Evolutionary conservation across 2,329 filamentous ascomycete genomes (phyloP).

Genomic region (Epichloe sibirici): DNA sequence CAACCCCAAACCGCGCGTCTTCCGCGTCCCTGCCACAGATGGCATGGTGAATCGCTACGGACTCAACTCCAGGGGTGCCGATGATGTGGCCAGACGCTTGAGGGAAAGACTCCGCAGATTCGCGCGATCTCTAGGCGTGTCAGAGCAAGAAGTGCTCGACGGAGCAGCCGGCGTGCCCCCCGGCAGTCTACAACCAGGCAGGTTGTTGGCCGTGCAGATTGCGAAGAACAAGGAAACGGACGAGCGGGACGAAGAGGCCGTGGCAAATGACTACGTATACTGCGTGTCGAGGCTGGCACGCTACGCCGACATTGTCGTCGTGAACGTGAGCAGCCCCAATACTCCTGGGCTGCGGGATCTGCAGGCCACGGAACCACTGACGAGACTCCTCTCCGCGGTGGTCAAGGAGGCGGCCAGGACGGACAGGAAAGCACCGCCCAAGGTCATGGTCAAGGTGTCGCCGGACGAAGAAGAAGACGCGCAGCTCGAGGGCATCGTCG

Average conservation of each 20-base stretch:
- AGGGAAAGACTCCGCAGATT: conserved; percentile 67
- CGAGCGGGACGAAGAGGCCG: conserved; percentile 70
- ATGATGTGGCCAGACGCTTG: conserved; percentile 69
- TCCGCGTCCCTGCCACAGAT: conserved; percentile 70
- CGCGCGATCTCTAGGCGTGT: conserved; percentile 57
- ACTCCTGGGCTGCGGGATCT: conserved; percentile 82
- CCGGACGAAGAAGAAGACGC: conserved; percentile 82
- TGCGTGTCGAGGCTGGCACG: conserved; percentile 72
- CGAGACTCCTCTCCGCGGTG: conserved; percentile 67
- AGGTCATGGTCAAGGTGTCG: conserved; percentile 95
- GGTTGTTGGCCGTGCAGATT: conserved; percentile 78
- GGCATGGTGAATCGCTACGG: conserved; percentile 94
- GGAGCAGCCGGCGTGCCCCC: conserved; percentile 71
- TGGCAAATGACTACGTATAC: conserved; percentile 73
- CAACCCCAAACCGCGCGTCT: conserved; percentile 80
- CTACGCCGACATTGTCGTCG: conserved; percentile 92
- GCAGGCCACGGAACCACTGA: conserved; percentile 74
- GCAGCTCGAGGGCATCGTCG: conserved; percentile 79
- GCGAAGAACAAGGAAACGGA: conserved; percentile 94
- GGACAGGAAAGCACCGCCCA: conserved; percentile 51
- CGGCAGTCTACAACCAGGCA: conserved; percentile 64
- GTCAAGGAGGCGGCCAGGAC: conserved; percentile 63
- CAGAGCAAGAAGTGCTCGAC: conserved; percentile 62
- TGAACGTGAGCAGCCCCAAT: conserved; percentile 95
- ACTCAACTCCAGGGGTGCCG: conserved; percentile 82